Evolutionary conservation across 2,329 filamentous ascomycete species (phyloP).

Genomic region (Beauveria medogensis): DNA sequence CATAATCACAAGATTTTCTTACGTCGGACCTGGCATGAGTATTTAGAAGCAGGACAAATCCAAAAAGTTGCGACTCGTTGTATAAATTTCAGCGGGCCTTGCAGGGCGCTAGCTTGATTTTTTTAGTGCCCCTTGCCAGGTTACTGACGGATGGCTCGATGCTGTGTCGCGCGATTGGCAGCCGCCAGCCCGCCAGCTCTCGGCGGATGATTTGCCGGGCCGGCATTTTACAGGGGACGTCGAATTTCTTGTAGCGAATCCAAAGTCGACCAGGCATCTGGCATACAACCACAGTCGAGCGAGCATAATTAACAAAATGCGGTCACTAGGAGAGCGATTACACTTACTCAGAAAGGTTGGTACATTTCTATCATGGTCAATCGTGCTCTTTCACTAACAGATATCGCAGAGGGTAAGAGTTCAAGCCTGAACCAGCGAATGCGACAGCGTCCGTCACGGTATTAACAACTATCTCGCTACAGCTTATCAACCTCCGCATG

Average conservation of each 20-base stretch:
- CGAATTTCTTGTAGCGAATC: background rate
- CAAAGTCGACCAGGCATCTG: background rate
- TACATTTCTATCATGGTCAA: conserved; percentile 23
- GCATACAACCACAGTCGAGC: background rate
- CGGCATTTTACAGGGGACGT: conserved; percentile 18
- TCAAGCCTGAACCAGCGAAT: conserved; percentile 12
- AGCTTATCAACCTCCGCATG: conserved; percentile 68
- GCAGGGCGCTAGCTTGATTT: background rate
- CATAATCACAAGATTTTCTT: background rate
- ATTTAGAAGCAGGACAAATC: background rate
- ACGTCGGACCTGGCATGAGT: background rate
- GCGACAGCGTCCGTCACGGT: conserved; percentile 12
- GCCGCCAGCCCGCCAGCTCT: background rate
- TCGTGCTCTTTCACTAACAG: conserved; percentile 15
- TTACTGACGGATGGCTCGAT: too few species aligned
- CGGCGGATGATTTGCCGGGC: conserved; percentile 20
- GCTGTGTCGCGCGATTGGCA: background rate
- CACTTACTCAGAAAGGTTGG: conserved; percentile 61
- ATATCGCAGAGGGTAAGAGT: conserved; percentile 12
- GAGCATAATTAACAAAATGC: conserved; percentile 21
- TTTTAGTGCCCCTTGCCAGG: conserved; percentile 1
- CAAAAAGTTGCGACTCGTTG: background rate
- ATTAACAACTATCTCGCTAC: conserved; percentile 20
- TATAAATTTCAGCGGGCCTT: conserved; percentile 9
- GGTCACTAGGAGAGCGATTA: conserved; percentile 58